A percentile compares a stretch with the other conserved stretches of the same genome.
phyloP scores from a whole-genome alignment of 768 basidiomycete genomes.

The Coprinopsis strossmayeri region DNA sequence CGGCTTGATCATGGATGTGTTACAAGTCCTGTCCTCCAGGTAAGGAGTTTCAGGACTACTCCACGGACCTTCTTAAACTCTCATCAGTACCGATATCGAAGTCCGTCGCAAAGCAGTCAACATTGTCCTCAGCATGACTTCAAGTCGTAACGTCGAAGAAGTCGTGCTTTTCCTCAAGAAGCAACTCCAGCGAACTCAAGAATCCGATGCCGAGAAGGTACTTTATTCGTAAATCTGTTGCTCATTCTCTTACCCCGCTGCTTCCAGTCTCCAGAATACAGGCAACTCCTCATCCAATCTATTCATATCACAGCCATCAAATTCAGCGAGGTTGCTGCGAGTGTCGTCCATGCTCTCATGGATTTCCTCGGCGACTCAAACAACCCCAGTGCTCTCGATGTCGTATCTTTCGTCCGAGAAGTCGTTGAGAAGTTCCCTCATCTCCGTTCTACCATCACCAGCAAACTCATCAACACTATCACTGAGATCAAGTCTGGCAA shows the following conservation, averaged over 20 bases:
- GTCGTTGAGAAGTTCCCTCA: slow-evolving; percentile 97
- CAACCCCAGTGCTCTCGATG: slow-evolving; percentile 93
- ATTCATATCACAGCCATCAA: slow-evolving; percentile 96
- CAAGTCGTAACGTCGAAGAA: slow-evolving; percentile 92
- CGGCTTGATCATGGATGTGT: slow-evolving; percentile 89
- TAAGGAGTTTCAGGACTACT: too few relatives aligned
- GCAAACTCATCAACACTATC: slow-evolving; percentile 78
- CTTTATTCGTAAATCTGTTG: not conserved
- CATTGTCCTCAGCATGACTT: slow-evolving; percentile 89
- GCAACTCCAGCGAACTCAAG: slow-evolving; percentile 90
- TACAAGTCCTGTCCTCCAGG: slow-evolving; percentile 66
- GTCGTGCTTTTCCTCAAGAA: slow-evolving; percentile 97
- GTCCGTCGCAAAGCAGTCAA: slow-evolving; percentile 88
- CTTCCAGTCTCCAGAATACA: slow-evolving; percentile 83
- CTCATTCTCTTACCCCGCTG: not conserved
- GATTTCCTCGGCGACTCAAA: slow-evolving; percentile 93
- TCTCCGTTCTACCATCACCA: slow-evolving; percentile 74
- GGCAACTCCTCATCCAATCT: slow-evolving; percentile 93
- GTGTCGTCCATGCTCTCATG: slow-evolving; percentile 89
- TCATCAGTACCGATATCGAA: slow-evolving; percentile 93
- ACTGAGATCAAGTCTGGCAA: slow-evolving; percentile 91
- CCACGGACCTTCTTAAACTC: too few relatives aligned
- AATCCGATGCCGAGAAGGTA: slow-evolving; percentile 90
- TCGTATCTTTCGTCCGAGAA: slow-evolving; percentile 75
- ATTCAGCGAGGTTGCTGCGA: slow-evolving; percentile 95